A percentile compares a stretch with the other conserved stretches of the same genome.
These are phyloP conservation scores for Agaricus subrufescens DNA, from an alignment of 768 basidiomycete genomes.

Conservation along the genomic window DNA sequence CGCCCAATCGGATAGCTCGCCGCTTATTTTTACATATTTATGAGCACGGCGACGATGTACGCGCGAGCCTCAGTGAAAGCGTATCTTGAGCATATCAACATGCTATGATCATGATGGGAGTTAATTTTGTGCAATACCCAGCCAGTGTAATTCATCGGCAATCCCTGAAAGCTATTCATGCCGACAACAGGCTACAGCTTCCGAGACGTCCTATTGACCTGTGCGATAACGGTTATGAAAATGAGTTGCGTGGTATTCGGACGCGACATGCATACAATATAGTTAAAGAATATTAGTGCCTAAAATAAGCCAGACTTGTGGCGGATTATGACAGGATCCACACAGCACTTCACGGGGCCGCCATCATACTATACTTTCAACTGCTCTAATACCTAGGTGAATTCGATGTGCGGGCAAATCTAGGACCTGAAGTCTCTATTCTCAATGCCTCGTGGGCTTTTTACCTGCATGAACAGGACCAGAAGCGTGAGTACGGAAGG, in stretches of 20 bases:
- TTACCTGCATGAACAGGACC: conserved; percentile 3
- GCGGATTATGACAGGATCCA: background rate
- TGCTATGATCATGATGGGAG: no score
- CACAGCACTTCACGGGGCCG: background rate
- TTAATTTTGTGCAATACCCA: no score
- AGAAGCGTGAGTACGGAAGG: background rate
- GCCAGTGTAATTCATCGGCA: no score
- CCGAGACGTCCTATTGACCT: background rate
- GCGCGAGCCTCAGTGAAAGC: no score
- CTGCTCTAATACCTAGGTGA: background rate
- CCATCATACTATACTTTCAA: no score
- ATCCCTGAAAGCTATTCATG: no score
- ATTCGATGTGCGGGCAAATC: background rate
- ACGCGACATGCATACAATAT: background rate
- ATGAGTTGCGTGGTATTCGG: background rate
- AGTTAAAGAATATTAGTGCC: background rate
- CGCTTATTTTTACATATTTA: no score
- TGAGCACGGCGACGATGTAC: no score
- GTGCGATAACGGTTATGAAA: background rate
- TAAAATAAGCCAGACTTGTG: background rate
- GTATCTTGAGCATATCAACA: no score
- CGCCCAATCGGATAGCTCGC: background rate
- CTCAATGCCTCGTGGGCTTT: conserved; percentile 10
- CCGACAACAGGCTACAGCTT: no score
- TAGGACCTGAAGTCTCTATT: background rate